phyloP scores from a whole-genome alignment of 2,329 filamentous ascomycete genomes.

The Rhinocladiella similis region DNA sequence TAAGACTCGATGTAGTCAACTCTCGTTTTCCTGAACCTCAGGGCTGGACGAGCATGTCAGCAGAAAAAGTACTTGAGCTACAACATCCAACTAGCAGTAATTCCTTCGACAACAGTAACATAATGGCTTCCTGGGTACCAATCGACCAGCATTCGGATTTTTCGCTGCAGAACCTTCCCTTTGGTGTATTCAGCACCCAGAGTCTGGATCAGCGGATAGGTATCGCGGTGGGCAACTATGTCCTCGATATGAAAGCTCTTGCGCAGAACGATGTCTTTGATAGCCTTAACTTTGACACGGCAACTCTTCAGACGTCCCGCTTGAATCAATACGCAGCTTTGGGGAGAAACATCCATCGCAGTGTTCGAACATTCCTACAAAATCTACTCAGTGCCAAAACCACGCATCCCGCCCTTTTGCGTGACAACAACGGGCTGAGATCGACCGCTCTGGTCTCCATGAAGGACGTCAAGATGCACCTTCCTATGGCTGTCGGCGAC shows the following conservation, averaged over 20 bases:
- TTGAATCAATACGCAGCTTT: constrained; percentile 55
- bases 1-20: too few relatives aligned
- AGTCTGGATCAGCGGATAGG: neutral
- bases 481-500: constrained; percentile 57
- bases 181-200: constrained; percentile 6
- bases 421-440: neutral
- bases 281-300: constrained; percentile 1
- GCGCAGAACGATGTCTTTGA: constrained; percentile 5
- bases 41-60: too few relatives aligned
- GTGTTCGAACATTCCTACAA: constrained; percentile 44
- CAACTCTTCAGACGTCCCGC: constrained; percentile 24
- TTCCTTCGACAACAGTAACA: too few relatives aligned
- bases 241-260: constrained; percentile 6
- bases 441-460: constrained; percentile 32
- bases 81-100: too few relatives aligned
- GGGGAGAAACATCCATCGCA: constrained; percentile 38
- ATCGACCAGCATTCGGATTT: constrained; percentile 4
- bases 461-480: constrained; percentile 48
- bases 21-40: too few relatives aligned
- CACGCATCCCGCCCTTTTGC: neutral
- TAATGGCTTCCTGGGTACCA: too few relatives aligned
- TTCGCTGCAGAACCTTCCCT: constrained; percentile 7
- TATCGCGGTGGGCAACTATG: constrained; percentile 10
- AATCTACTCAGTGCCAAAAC: constrained; percentile 3
- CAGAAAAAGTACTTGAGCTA: too few relatives aligned